phyloP scores from a whole-genome alignment of 2,329 filamentous ascomycete species.

The Penicillium concentricum region DNA sequence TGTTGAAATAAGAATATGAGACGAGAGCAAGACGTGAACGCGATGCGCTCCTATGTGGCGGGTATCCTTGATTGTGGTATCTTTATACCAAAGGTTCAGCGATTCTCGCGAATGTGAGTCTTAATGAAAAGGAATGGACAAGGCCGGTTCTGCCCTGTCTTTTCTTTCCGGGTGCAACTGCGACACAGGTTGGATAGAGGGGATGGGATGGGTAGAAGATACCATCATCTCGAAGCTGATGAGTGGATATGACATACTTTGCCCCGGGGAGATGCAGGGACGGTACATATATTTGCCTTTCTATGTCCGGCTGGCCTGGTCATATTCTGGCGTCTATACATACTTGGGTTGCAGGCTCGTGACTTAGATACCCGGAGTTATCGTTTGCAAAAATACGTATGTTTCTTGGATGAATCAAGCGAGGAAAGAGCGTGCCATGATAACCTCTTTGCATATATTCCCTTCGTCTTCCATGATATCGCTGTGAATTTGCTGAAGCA shows the following conservation, averaged over 20 bases:
- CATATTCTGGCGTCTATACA: conserved; percentile 1
- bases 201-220: not conserved
- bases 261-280: not conserved
- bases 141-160: not conserved
- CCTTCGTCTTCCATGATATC: not conserved
- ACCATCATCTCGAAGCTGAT: not conserved
- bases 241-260: not conserved
- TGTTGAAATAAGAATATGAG: not conserved
- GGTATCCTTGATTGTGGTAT: not conserved
- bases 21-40: not conserved
- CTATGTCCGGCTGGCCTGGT: conserved; percentile 3
- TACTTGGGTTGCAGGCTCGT: not conserved
- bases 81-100: not conserved
- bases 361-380: conserved; percentile 22
- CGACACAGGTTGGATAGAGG: not conserved
- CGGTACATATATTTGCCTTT: not conserved
- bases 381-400: not conserved
- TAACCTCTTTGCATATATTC: not conserved
- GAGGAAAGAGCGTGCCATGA: not conserved
- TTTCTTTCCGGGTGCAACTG: not conserved
- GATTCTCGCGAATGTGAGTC: not conserved
- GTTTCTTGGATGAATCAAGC: not conserved
- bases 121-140: not conserved
- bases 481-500: too few species aligned
- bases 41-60: not conserved